Evolutionary conservation across 2,329 filamentous ascomycete species (phyloP).

Genomic region (Macrophomina tecta): DNA sequence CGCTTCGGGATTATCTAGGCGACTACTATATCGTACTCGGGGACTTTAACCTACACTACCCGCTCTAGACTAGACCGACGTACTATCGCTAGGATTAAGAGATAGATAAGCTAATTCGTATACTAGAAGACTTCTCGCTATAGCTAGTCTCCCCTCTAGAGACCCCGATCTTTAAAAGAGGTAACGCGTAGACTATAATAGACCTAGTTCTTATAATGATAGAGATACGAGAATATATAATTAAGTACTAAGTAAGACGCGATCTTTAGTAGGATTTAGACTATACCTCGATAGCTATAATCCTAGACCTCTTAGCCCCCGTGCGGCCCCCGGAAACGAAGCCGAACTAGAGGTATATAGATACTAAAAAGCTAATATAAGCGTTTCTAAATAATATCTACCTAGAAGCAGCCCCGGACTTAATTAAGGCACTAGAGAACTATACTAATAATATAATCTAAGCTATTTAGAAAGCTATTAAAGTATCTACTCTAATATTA

Average conservation of each 20-base stretch:
- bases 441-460: no score
- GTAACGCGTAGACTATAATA: background rate
- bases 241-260: background rate
- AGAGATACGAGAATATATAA: background rate
- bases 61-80: background rate
- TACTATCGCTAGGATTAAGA: background rate
- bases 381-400: no score
- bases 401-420: no score
- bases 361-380: no score
- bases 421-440: no score
- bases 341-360: no score
- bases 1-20: constrained; percentile 12
- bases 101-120: background rate
- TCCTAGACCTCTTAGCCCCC: background rate
- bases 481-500: background rate
- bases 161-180: background rate
- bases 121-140: background rate
- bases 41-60: constrained; percentile 31
- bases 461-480: background rate
- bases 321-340: no score
- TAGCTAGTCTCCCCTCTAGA: background rate
- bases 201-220: background rate
- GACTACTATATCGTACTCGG: constrained; percentile 28
- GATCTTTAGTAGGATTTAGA: background rate
- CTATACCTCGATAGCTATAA: background rate